These are phyloP conservation scores for Orbilia brochopaga DNA, from an alignment of 2,329 filamentous ascomycete genomes.

Conservation along the genomic window DNA sequence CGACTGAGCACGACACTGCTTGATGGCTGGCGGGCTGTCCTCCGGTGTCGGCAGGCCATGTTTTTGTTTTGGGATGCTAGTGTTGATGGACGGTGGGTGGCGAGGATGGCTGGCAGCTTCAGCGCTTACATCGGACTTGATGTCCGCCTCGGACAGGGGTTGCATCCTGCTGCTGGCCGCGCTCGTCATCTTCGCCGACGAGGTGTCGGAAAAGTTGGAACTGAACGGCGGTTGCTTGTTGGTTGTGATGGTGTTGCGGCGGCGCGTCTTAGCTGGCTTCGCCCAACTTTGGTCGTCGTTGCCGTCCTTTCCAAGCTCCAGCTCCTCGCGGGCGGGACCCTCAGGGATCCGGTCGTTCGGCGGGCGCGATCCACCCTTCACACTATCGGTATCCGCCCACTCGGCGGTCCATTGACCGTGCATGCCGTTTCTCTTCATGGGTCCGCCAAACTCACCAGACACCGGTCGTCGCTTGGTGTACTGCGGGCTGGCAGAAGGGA, in stretches of 20 bases:
- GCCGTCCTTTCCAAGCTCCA: slow-evolving; percentile 47
- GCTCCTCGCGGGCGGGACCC: slow-evolving; percentile 32
- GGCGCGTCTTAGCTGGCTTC: slow-evolving; percentile 41
- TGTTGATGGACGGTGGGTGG: slow-evolving; percentile 49
- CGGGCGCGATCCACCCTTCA: slow-evolving; percentile 36
- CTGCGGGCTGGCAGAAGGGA: slow-evolving; percentile 46
- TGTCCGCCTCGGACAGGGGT: slow-evolving; percentile 44
- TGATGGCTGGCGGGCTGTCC: slow-evolving; percentile 46
- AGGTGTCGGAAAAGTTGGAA: slow-evolving; percentile 49
- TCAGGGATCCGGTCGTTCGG: slow-evolving; percentile 36
- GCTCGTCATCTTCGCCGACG: slow-evolving; percentile 39
- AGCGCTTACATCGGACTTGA: slow-evolving; percentile 48
- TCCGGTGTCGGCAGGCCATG: slow-evolving; percentile 44
- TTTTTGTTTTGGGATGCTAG: slow-evolving; percentile 42
- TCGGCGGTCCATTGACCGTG: slow-evolving; percentile 47
- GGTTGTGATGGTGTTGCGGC: slow-evolving; percentile 47
- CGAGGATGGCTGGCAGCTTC: slow-evolving; percentile 31
- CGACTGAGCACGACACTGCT: slow-evolving; percentile 43
- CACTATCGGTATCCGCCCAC: slow-evolving; percentile 45
- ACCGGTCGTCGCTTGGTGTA: slow-evolving; percentile 40
- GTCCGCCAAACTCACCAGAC: slow-evolving; percentile 35
- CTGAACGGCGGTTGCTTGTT: slow-evolving; percentile 42
- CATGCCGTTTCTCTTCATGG: slow-evolving; percentile 35
- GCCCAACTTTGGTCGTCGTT: slow-evolving; percentile 50
- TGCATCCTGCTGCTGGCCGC: slow-evolving; percentile 48